Base-by-base conservation (phyloP, 208 protist genomes). In the Trypanosoma rangeli region DNA sequence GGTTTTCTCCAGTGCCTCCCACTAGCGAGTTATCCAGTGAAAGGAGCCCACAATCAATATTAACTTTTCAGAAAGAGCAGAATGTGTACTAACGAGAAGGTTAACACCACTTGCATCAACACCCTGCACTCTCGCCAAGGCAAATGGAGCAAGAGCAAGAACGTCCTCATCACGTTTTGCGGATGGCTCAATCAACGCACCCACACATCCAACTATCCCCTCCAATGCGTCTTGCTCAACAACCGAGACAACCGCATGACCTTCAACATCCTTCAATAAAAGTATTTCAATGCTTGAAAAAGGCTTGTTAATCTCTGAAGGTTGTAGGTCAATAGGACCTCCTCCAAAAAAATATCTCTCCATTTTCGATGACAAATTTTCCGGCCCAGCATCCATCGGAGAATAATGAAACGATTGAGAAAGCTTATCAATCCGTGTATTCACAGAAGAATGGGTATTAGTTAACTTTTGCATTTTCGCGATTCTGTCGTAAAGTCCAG, bases 81-180 rank as follows among this genome's bases (percentile, higher is more conserved):
- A 83, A 59, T 92, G 84, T 13, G 88, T 89, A 52, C 80, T 93
- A 12, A 88, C 89, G 46, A 94, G 64, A 71, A 96, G 85, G n/a
- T 70, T 80, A 22, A 96, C 73, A 22, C 85, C 88, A 29, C 68
- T 64, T 8, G 88, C 73, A 48, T 93, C 84, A 57, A 96, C 69
- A 10, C 87, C 75, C 58, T 94, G 82, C 10, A 96, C 77, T 49
- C 86, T 65, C 15, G 76, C 83, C 33, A 86, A 87, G 3, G 82
- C 86, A 26, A 92, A 63, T 20, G 84, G 86, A n/a, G 84, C 59
- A 15, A 69, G 64, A 46, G 83, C 78, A 64, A 96, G 70, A 28
- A 76, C 54, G 55, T 74, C 85, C 13, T 71, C 69, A 22, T 74
- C 66, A 61, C 60, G 65, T 5, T 63, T 77, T 31, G 80, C 71